phyloP scores from a whole-genome alignment of 306 rosid species.

The Trichosanthes truncata region DNA sequence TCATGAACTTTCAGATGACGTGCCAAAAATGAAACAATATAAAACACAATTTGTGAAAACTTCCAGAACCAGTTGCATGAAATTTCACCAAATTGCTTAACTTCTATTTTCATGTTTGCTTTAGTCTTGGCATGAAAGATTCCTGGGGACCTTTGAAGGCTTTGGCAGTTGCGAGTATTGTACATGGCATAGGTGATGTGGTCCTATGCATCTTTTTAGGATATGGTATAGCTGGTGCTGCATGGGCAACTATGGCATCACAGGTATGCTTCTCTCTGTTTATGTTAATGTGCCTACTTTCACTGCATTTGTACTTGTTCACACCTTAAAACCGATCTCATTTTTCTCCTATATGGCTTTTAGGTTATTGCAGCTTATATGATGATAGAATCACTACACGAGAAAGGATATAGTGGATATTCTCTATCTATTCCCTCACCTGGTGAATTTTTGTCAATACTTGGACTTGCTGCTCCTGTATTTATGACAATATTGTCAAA shows the following conservation, averaged over 20 bases:
- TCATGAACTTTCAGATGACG: too few relatives aligned
- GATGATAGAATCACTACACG: constrained; percentile 70
- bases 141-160: constrained; percentile 86
- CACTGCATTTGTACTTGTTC: not conserved
- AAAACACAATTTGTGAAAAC: not conserved
- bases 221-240: constrained; percentile 75
- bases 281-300: not conserved
- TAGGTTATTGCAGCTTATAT: constrained; percentile 81
- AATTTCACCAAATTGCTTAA: constrained; percentile 1
- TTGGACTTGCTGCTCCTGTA: constrained; percentile 75
- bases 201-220: constrained; percentile 43
- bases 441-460: constrained; percentile 39
- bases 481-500: constrained; percentile 70
- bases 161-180: constrained; percentile 46
- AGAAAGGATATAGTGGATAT: constrained; percentile 66
- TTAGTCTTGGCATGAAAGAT: constrained; percentile 89
- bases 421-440: constrained; percentile 56
- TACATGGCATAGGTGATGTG: constrained; percentile 58
- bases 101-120: constrained; percentile 4
- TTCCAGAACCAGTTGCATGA: not conserved
- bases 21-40: not conserved
- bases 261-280: constrained; percentile 31
- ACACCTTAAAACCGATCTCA: not conserved
- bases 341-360: constrained; percentile 9
- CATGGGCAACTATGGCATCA: constrained; percentile 80